phyloP scores from a whole-genome alignment of 495 filamentous ascomycete species.

The Aspergillus steynii region DNA sequence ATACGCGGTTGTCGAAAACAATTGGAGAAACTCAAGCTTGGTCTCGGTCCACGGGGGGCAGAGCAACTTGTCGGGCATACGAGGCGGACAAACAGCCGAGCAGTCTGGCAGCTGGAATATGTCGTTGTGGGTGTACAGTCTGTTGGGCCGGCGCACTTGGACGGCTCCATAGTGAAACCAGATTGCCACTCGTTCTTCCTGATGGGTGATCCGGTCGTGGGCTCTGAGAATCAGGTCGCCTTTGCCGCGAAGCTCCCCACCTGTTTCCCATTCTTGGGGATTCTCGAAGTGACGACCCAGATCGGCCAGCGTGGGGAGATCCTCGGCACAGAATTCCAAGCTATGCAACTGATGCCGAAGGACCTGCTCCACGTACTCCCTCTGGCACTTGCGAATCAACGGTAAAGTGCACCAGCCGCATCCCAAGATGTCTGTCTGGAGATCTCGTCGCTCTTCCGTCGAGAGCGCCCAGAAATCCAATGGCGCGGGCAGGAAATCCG shows the following conservation, averaged over 20 bases:
- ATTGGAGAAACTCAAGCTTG: conserved; percentile 43
- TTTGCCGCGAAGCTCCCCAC: conserved; percentile 27
- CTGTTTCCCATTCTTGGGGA: conserved; percentile 18
- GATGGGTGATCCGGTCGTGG: conserved; percentile 4
- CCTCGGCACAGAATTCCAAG: conserved; percentile 27
- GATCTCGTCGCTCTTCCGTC: conserved; percentile 20
- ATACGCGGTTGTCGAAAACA: conserved; percentile 35
- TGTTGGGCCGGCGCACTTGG: conserved; percentile 28
- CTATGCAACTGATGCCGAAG: conserved; percentile 28
- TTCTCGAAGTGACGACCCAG: conserved; percentile 25
- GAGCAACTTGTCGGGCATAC: conserved; percentile 46
- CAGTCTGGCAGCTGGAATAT: conserved; percentile 36
- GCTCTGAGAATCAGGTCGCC: conserved; percentile 33
- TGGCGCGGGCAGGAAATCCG: conserved; percentile 39
- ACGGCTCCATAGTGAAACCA: conserved; percentile 42
- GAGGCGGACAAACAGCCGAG: conserved; percentile 18
- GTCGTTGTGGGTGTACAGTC: conserved; percentile 29
- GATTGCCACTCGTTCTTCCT: conserved; percentile 31
- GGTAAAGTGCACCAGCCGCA: conserved; percentile 49
- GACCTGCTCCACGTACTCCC: conserved; percentile 37
- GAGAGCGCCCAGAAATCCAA: conserved; percentile 33
- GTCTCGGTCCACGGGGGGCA: conserved; percentile 42
- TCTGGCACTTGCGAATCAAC: conserved; percentile 42
- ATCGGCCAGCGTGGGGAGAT: conserved; percentile 18
- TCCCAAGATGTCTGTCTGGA: conserved; percentile 37